Percentiles rank a stretch among this genome's conserved stretches.
Conservation (phyloP, 2,329 filamentous ascomycete genomes). For the Colletotrichum higginsianum region DNA sequence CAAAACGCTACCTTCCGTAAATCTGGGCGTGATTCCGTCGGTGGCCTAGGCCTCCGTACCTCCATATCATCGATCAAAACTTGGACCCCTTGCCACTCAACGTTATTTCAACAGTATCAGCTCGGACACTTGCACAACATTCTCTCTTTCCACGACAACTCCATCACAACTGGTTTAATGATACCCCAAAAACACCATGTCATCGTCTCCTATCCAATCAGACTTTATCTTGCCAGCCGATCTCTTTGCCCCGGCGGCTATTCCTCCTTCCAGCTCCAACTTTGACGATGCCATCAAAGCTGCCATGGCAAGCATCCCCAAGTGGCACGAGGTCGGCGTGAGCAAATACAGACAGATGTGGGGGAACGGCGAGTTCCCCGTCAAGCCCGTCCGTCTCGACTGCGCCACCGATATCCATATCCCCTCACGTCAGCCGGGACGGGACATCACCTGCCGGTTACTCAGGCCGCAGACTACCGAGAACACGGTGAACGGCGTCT, state of each 20-base stretch:
- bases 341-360: slow-evolving; percentile 15
- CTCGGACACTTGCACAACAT: too few species aligned
- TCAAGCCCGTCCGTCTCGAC: slow-evolving; percentile 8
- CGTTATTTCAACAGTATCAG: too few species aligned
- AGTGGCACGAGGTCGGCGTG: slow-evolving; percentile 6
- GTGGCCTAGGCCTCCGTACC: too few species aligned
- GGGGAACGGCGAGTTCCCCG: background rate
- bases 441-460: background rate
- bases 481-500: background rate
- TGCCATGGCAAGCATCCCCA: slow-evolving; percentile 9
- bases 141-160: too few species aligned
- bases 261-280: slow-evolving; percentile 1
- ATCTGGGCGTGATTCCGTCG: too few species aligned
- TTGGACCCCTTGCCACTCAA: too few species aligned
- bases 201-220: too few species aligned
- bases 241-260: background rate
- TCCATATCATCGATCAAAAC: too few species aligned
- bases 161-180: too few species aligned
- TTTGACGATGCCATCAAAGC: slow-evolving; percentile 1
- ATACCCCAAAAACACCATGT: too few species aligned
- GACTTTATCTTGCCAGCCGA: background rate
- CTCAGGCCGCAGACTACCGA: too few species aligned
- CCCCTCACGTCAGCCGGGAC: background rate
- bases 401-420: background rate
- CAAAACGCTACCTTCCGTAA: too few species aligned